Evolutionary conservation across 83 land plant genomes (phyloP), one percentile per base, ranked within the genome.

Genomic region (Picea mariana): DNA sequence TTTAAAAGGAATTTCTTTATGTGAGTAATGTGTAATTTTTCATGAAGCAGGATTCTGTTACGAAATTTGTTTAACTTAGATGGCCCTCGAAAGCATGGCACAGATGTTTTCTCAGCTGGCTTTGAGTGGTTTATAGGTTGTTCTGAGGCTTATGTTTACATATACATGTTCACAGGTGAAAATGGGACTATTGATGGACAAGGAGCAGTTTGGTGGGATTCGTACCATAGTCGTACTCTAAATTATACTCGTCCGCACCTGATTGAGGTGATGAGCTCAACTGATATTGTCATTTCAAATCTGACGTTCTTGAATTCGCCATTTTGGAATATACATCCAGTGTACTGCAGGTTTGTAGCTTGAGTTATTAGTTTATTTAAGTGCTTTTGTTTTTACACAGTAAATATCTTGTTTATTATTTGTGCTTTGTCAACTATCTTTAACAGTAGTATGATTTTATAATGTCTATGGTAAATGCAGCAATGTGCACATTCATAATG

Each of bases 101-200:
- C 9, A 68, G 5, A 68, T 1, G 4, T 68, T 68, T 21, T 27
- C 5, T 67, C 47, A 44, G 47, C 12, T 67, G 79, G 9, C 16
- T 63, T 60, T 11, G 23, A 26, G 63, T 20, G n/a, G 79, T 27
- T 44, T 83, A 73, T 59, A 58, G 21, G 34, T 31, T 31, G 15
- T 49, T 17, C 18, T 78, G 34, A 60, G 60, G 17, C 0, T 66
- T 66, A 16, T 3, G n/a, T 58, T 26, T 62, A 23, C 40, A 63
- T 81, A 55, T 44, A 21, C n/a, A 68, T 65, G 83, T 23, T 78
- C n/a, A n/a, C 87, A 92, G 91, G 95, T 65, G 87, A 93, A 23
- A 90, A 94, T 90, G 99, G 97, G 63, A 93, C 93, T 59, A 93
- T 96, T 31, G 95, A n/a, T n/a, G n/a, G n/a, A n/a, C n/a, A 94